Conservation (phyloP, 768 basidiomycete genomes). For the Lyophyllum decastes region DNA sequence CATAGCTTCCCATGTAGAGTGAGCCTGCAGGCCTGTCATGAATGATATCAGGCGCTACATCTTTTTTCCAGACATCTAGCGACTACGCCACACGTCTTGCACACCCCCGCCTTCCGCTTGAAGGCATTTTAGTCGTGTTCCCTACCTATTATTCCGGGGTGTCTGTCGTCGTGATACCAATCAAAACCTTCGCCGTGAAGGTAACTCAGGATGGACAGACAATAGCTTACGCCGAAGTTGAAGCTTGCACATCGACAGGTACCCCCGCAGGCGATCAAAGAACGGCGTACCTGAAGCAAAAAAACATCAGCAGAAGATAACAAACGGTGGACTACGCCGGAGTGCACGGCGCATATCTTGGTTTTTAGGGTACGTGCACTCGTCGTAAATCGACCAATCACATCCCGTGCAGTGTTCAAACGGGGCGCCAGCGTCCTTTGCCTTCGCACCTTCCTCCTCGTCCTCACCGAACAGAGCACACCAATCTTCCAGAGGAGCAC, state of each 20-base stretch:
- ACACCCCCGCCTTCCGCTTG: conserved; percentile 12
- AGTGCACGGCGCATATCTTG: not conserved
- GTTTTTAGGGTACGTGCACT: not conserved
- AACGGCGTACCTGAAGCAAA: not conserved
- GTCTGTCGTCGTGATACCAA: conserved; percentile 18
- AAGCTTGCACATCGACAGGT: conserved; percentile 18
- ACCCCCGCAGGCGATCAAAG: conserved; percentile 11
- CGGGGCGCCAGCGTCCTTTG: not conserved
- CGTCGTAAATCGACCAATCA: not conserved
- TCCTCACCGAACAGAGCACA: too few species aligned
- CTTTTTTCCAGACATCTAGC: conserved; percentile 22
- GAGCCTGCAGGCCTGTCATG: not conserved
- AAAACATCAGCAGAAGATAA: not conserved
- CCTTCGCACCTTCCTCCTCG: not conserved
- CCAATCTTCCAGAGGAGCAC: conserved; percentile 10
- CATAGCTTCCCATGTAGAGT: not conserved
- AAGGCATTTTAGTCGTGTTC: conserved; percentile 18
- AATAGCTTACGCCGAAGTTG: conserved; percentile 19
- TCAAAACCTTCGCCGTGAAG: conserved; percentile 17
- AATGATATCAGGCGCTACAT: not conserved
- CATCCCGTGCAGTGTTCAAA: not conserved
- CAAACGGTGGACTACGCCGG: not conserved
- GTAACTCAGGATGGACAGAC: conserved; percentile 11
- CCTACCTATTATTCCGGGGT: conserved; percentile 14
- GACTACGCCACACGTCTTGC: conserved; percentile 19